phyloP scores from a whole-genome alignment of 2,329 filamentous ascomycete species.

The Allantophomopsis lycopodina region DNA sequence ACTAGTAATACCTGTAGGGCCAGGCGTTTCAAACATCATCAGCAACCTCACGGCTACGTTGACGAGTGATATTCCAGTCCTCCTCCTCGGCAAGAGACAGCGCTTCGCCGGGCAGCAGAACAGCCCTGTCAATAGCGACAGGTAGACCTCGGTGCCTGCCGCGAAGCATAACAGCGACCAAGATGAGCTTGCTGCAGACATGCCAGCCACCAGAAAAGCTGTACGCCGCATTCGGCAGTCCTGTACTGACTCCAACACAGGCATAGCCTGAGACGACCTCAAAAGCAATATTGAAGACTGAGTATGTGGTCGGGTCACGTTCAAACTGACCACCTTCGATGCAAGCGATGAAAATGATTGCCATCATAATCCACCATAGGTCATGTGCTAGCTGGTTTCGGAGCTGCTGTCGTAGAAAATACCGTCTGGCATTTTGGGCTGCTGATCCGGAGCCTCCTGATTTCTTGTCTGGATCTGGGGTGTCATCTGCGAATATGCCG shows the following conservation, averaged over 20 bases:
- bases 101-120: slow-evolving; percentile 22
- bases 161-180: slow-evolving; percentile 38
- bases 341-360: slow-evolving; percentile 41
- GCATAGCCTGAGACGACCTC: slow-evolving; percentile 41
- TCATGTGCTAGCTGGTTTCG: slow-evolving; percentile 49
- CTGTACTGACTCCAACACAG: slow-evolving; percentile 41
- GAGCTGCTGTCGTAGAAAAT: slow-evolving; percentile 24
- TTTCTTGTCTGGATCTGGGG: background rate
- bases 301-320: slow-evolving; percentile 31
- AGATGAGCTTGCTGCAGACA: slow-evolving; percentile 37
- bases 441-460: background rate
- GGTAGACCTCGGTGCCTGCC: slow-evolving; percentile 39
- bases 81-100: slow-evolving; percentile 1
- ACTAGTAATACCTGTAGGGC: too few relatives aligned
- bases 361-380: slow-evolving; percentile 50
- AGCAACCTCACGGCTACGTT: background rate
- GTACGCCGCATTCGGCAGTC: slow-evolving; percentile 33
- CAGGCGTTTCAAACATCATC: too few relatives aligned
- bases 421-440: background rate
- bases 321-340: slow-evolving; percentile 41
- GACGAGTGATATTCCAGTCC: background rate
- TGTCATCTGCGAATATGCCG: slow-evolving; percentile 26
- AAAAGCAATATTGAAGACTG: slow-evolving; percentile 42
- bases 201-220: slow-evolving; percentile 39
- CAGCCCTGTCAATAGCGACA: slow-evolving; percentile 36